Conservation (phyloP, 2,329 filamentous ascomycete genomes). For the Fusarium algeriense region DNA sequence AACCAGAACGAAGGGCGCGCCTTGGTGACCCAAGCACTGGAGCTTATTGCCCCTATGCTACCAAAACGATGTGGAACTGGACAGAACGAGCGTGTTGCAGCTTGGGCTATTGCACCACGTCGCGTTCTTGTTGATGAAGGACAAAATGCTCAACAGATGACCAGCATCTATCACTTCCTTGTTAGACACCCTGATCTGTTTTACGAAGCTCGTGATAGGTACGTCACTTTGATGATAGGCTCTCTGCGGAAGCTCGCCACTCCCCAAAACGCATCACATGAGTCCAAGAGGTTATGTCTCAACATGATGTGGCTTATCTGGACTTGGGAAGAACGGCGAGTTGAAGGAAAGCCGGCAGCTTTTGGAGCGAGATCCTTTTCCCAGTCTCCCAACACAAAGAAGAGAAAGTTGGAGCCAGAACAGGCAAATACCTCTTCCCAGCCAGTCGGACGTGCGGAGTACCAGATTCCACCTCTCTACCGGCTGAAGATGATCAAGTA, state of each 20-base stretch:
- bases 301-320: slow-evolving; percentile 92
- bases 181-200: slow-evolving; percentile 93
- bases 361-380: slow-evolving; percentile 58
- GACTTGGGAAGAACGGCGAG: slow-evolving; percentile 89
- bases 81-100: slow-evolving; percentile 77
- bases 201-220: slow-evolving; percentile 93
- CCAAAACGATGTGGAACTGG: slow-evolving; percentile 82
- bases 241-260: slow-evolving; percentile 89
- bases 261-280: slow-evolving; percentile 85
- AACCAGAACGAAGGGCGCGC: slow-evolving; percentile 95
- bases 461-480: slow-evolving; percentile 73
- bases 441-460: slow-evolving; percentile 70
- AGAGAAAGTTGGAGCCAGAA: slow-evolving; percentile 80
- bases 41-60: slow-evolving; percentile 93
- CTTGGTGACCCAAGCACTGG: slow-evolving; percentile 92
- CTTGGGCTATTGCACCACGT: slow-evolving; percentile 91
- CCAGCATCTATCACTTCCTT: slow-evolving; percentile 96
- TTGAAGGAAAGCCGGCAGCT: slow-evolving; percentile 64
- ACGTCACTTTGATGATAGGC: slow-evolving; percentile 87
- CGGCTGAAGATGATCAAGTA: slow-evolving; percentile 92
- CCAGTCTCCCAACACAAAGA: slow-evolving; percentile 79
- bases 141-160: slow-evolving; percentile 94
- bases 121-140: slow-evolving; percentile 94
- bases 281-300: slow-evolving; percentile 90
- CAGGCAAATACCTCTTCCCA: slow-evolving; percentile 66